Evolutionary conservation across 345 rosid genomes (phyloP), one percentile per base, ranked within the genome.

Genomic region (Salix brachista): DNA sequence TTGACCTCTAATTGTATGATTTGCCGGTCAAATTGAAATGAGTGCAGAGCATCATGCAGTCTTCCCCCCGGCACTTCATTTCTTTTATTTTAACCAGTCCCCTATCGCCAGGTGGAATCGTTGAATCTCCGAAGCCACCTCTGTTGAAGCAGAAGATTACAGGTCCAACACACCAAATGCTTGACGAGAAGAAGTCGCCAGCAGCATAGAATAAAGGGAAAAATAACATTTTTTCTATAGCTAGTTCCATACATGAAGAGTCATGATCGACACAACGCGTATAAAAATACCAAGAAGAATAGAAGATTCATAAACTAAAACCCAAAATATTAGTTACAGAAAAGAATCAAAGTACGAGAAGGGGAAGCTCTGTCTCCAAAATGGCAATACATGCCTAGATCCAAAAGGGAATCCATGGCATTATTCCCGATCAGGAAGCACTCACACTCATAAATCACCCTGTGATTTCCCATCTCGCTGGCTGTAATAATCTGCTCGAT

Each of bases 271-370:
- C 62, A 58, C 0, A 9, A 56, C 62, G 23, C 58, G 58, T 6
- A 19, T 18, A 66, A 11, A 9, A 6, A 70, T 48, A 36, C 62
- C 50, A 23, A 8, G 32, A 48, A 17, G 36, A 67, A 16, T 0
- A 6, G 39, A 50, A 54, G 21, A 34, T 19, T 32, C 42, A 44
- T 21, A 71, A 18, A 3, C n/a, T 41, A 44, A 26, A 23, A 28
- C 8, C 30, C 13, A 16, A 18, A 21, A 4, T 32, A 32, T 18
- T 71, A 54, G 44, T 71, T 71, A 71, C 65, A 71, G 65, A 34
- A 75, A 75, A 66, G 65, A 75, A 75, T 14, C 16, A 23, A 68
- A 25, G 41, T 37, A 68, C 48, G 32, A 44, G 23, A 68, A 39
- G 9, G 32, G 52, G 71, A 32, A 11, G 8, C 5, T 25, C 37